Conservation (phyloP, 768 basidiomycete species). For the Collybia sp. region DNA sequence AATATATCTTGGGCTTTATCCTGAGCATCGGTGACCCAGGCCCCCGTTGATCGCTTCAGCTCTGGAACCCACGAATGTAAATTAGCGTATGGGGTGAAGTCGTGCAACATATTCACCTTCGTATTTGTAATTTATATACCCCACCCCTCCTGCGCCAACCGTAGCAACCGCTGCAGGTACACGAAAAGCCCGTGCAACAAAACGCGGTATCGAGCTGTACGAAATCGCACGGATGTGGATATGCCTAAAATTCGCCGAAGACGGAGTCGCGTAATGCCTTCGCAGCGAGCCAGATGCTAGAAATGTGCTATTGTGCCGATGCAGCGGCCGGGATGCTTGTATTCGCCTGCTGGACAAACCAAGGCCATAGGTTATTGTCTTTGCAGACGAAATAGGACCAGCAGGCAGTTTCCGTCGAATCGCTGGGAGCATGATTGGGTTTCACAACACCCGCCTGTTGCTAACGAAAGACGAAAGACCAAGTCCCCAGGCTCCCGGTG, state of each 20-base stretch:
- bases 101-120: slow-evolving; percentile 57
- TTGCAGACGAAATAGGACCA: slow-evolving; percentile 22
- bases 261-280: slow-evolving; percentile 38
- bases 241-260: slow-evolving; percentile 46
- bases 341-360: slow-evolving; percentile 32
- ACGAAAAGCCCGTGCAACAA: slow-evolving; percentile 82
- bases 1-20: slow-evolving; percentile 69
- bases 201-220: slow-evolving; percentile 85
- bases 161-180: slow-evolving; percentile 88
- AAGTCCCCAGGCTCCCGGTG: too few relatives aligned
- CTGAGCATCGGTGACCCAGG: slow-evolving; percentile 60
- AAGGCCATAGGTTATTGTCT: slow-evolving; percentile 50
- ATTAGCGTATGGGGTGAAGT: not conserved
- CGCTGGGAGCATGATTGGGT: slow-evolving; percentile 10
- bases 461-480: too few relatives aligned
- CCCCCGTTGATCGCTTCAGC: slow-evolving; percentile 62
- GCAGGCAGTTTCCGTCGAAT: slow-evolving; percentile 10
- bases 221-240: slow-evolving; percentile 75
- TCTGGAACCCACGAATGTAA: slow-evolving; percentile 38
- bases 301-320: slow-evolving; percentile 55
- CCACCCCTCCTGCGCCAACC: slow-evolving; percentile 85
- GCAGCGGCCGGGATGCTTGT: slow-evolving; percentile 36
- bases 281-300: slow-evolving; percentile 51
- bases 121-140: slow-evolving; percentile 95
- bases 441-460: not conserved